Evolutionary conservation across 169 alveolate genomes (phyloP), one percentile per base, ranked within the genome.

Genomic region (Babesia divergens): DNA sequence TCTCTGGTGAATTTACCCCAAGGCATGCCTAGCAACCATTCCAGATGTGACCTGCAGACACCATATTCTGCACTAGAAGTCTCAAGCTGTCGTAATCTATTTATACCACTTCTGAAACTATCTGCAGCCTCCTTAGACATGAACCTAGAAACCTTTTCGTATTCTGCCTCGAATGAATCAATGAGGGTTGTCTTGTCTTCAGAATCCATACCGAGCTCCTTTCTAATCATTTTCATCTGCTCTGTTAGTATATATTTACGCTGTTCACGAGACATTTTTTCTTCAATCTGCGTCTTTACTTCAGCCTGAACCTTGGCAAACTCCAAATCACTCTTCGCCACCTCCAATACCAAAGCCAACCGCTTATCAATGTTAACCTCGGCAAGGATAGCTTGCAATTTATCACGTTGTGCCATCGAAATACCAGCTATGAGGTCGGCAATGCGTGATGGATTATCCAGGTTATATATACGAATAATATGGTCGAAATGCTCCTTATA

Each of bases 401-500:
- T 91, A 22, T 89, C 90, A 0, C 93, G 77, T 47, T 77, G 53
- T n/a, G 89, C 93, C 74, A 89, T 60, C 8, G 93, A 89, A 16
- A 89, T 89, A 9, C 93, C 93, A 1, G 93, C 91, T 2, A 89
- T 90, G 42, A 89, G 64, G 51, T 89, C 93, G n/a, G 93, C 93
- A 49, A 89, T 80, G 49, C 90, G 80, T 32, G 79, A 77, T 13
- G 93, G 93, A 43, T 88, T 71, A 56, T 89, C 93, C 26, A 89
- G 68, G 83, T 89, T 87, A 64, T 89, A 89, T 47, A 89, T 88
- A 16, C 90, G 52, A 6, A 87, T 76, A 1, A 87, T 84, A 65
- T 87, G 93, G 71, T 89, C 93, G 42, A 89, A 89, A 60, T 89
- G 93, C 68, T 89, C 93, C 79, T 87, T 89, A 69, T 89, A 89